Percentiles rank a stretch among this genome's conserved stretches.
These are phyloP conservation scores for Schwanniomyces pseudopolymorphus DNA, from an alignment of 805 yeast species.

Conservation along the genomic window DNA sequence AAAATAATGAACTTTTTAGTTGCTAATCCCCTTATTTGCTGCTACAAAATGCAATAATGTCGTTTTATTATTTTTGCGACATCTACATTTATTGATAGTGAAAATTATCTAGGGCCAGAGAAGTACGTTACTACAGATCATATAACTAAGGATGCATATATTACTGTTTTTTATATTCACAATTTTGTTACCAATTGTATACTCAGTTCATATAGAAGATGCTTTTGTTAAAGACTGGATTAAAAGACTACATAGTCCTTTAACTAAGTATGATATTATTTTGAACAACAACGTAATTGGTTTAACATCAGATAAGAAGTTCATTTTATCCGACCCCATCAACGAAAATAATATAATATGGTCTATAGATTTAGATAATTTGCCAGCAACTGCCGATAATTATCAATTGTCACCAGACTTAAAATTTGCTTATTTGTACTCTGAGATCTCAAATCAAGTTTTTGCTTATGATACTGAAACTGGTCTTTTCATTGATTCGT, in stretches of 20 bases:
- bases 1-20: neutral
- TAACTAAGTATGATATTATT: conserved; percentile 5
- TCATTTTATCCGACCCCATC: conserved; percentile 11
- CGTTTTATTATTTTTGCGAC: neutral
- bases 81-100: neutral
- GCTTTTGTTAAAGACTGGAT: conserved; percentile 60
- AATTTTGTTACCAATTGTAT: neutral
- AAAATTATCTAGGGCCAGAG: neutral
- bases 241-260: conserved; percentile 42
- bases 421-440: conserved; percentile 13
- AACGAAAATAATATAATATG: conserved; percentile 10
- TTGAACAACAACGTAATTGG: conserved; percentile 12
- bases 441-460: conserved; percentile 7
- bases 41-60: neutral
- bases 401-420: conserved; percentile 7
- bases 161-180: neutral
- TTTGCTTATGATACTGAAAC: conserved; percentile 10
- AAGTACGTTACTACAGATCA: neutral
- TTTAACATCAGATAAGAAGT: conserved; percentile 10
- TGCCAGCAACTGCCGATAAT: conserved; percentile 8
- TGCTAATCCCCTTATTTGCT: neutral
- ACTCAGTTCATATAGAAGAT: conserved; percentile 44
- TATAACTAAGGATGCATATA: neutral
- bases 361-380: conserved; percentile 16
- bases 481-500: conserved; percentile 11